Percentiles rank a stretch among this genome's conserved stretches.
phyloP scores from a whole-genome alignment of 495 filamentous ascomycete species.

The Penicillium arizonense region DNA sequence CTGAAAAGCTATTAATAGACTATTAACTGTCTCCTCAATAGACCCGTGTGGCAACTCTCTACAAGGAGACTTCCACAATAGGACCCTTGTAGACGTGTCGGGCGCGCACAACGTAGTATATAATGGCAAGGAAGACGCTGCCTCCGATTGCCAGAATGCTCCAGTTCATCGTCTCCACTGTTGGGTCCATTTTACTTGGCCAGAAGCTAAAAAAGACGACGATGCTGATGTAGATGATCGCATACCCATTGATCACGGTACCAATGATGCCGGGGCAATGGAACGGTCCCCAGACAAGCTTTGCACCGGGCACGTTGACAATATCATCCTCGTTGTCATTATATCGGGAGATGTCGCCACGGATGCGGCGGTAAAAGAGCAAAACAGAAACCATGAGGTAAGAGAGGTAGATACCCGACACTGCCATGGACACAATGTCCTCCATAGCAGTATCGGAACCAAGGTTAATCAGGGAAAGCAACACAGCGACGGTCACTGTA shows the following conservation, averaged over 20 bases:
- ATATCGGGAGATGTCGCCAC: constrained; percentile 12
- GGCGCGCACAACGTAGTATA: constrained; percentile 33
- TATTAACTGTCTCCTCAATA: background rate
- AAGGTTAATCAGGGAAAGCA: constrained; percentile 44
- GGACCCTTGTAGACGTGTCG: constrained; percentile 26
- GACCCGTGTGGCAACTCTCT: background rate
- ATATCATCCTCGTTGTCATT: constrained; percentile 14
- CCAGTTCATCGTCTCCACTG: constrained; percentile 46
- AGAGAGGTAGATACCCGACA: constrained; percentile 37
- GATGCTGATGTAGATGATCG: constrained; percentile 34
- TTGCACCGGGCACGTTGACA: constrained; percentile 21
- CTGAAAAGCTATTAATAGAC: background rate
- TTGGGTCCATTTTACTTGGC: constrained; percentile 32
- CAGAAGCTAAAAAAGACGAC: constrained; percentile 46
- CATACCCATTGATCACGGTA: constrained; percentile 40
- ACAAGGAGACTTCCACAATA: constrained; percentile 20
- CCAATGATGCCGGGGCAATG: constrained; percentile 44
- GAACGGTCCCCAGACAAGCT: constrained; percentile 49
- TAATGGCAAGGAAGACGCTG: constrained; percentile 29
- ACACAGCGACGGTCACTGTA: constrained; percentile 21
- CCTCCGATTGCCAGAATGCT: constrained; percentile 38
- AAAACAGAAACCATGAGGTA: constrained; percentile 39
- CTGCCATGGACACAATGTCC: constrained; percentile 40
- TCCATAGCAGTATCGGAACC: constrained; percentile 42
- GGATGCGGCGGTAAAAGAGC: constrained; percentile 41